Evolutionary conservation across 495 filamentous ascomycete species (phyloP), one percentile per base, ranked within the genome.

Genomic region (Penicillium odoratum): DNA sequence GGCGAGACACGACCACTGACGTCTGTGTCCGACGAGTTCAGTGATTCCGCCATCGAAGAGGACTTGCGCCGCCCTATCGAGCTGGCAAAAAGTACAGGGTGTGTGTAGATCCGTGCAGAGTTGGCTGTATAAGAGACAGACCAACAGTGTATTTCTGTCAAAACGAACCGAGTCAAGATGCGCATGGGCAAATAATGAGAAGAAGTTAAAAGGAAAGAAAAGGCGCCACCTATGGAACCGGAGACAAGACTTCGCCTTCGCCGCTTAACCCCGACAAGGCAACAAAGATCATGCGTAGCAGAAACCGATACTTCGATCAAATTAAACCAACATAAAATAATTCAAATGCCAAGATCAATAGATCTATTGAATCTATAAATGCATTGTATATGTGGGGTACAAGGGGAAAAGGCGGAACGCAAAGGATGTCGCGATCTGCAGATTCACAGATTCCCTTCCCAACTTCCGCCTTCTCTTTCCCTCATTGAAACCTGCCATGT

Each of bases 1-100:
- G 83, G 66, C 53, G 81, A 69, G 51, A 67, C 69, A 55, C 80
- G 80, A 58, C 81, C 77, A 30, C 67, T 64, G 11, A 67, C 51
- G 52, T 71, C 69, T 57, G 62, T 62, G 34, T 68, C 57, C 10
- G 71, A 64, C 46, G 72, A 60, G 46, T 70, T 64, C 29, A 75
- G 25, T 11, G 74, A 72, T 67, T 77, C 73, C 25, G 75, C 63
- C 76, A 79, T 79, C 26, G 72, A 64, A 43, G 71, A 71, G 28
- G 64, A 65, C 29, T 65, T 59, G 50, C 70, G 66, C 13, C 44
- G 52, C 38, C 56, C 38, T 4, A 44, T 50, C 30, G 56, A 46
- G 50, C 46, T 66, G 51, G 68, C 61, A 43, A 69, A 61, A 11
- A 61, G 28, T 42, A 58, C 26, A 40, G 43, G 47, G 33, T 56